phyloP scores from a whole-genome alignment of 768 basidiomycete genomes.

The Pleurotus ostreatus region DNA sequence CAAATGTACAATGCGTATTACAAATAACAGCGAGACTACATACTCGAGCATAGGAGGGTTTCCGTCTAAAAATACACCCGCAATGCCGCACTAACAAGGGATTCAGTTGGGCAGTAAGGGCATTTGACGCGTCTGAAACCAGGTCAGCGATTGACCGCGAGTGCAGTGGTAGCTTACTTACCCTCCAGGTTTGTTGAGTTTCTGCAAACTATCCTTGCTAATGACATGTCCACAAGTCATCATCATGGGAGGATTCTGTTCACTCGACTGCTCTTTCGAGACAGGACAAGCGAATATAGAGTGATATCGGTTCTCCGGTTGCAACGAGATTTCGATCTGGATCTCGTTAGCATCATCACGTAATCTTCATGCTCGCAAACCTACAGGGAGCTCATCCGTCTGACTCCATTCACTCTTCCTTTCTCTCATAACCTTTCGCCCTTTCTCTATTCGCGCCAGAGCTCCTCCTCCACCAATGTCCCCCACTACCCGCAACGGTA shows the following conservation, averaged over 20 bases:
- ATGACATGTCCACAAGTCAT: constrained; percentile 95
- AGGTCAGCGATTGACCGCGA: constrained; percentile 7
- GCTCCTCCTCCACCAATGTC: constrained; percentile 94
- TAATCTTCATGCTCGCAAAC: constrained; percentile 11
- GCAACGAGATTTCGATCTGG: constrained; percentile 91
- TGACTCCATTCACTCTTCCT: constrained; percentile 91
- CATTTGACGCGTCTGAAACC: constrained; percentile 82
- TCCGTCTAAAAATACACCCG: constrained; percentile 57
- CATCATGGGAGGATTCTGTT: constrained; percentile 96
- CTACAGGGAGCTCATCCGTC: constrained; percentile 83
- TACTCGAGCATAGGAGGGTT: not conserved
- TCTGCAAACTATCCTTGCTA: constrained; percentile 85
- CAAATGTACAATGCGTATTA: no score
- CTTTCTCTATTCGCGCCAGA: constrained; percentile 89
- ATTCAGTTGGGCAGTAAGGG: constrained; percentile 92
- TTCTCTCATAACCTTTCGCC: constrained; percentile 89
- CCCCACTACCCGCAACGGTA: constrained; percentile 83
- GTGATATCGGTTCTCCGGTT: constrained; percentile 87
- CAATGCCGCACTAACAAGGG: constrained; percentile 48
- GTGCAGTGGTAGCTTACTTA: constrained; percentile 19
- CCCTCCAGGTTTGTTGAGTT: constrained; percentile 83
- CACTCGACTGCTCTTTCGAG: constrained; percentile 94
- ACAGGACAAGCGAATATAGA: constrained; percentile 98
- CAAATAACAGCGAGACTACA: no score
- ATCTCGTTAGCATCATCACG: not conserved